A percentile compares a stretch with the other conserved stretches of the same genome.
These are phyloP conservation scores for Ophiostoma ips DNA, from an alignment of 2,329 filamentous ascomycete genomes.

Conservation along the genomic window DNA sequence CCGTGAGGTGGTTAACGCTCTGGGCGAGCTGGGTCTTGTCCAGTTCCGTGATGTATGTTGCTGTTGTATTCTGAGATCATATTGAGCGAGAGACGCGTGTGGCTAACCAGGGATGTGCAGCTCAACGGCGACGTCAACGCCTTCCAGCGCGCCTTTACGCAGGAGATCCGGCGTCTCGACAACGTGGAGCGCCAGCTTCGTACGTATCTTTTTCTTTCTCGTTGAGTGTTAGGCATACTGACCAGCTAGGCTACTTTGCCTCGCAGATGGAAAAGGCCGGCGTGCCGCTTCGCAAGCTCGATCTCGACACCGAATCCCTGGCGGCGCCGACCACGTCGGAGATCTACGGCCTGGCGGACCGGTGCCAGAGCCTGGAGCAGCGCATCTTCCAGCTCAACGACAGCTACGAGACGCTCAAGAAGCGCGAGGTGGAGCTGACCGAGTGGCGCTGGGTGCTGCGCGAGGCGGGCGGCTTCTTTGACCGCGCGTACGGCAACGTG, in stretches of 20 bases:
- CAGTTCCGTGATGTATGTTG: constrained; percentile 85
- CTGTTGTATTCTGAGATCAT: not conserved
- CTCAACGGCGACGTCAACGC: constrained; percentile 86
- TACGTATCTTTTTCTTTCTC: too few relatives aligned
- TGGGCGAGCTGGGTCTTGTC: constrained; percentile 90
- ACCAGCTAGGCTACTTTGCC: constrained; percentile 93
- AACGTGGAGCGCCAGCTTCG: constrained; percentile 96
- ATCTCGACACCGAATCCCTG: constrained; percentile 77
- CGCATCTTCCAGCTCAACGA: constrained; percentile 85
- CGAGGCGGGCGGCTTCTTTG: constrained; percentile 95
- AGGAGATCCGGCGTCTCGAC: constrained; percentile 91
- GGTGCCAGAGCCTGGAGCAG: constrained; percentile 84
- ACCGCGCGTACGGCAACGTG: constrained; percentile 87
- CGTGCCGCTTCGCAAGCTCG: constrained; percentile 76
- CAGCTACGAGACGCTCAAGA: constrained; percentile 97
- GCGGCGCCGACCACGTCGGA: constrained; percentile 82
- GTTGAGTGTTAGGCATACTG: too few relatives aligned
- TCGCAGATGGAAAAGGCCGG: constrained; percentile 86
- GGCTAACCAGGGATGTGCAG: constrained; percentile 32
- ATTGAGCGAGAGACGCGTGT: not conserved
- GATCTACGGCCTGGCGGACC: constrained; percentile 89
- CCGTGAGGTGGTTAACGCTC: constrained; percentile 87
- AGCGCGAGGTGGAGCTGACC: constrained; percentile 87
- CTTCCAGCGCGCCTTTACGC: constrained; percentile 94
- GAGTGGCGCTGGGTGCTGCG: constrained; percentile 98